These are phyloP conservation scores for Myxozyma neglecta DNA, from an alignment of 805 yeast genomes.

Conservation along the genomic window DNA sequence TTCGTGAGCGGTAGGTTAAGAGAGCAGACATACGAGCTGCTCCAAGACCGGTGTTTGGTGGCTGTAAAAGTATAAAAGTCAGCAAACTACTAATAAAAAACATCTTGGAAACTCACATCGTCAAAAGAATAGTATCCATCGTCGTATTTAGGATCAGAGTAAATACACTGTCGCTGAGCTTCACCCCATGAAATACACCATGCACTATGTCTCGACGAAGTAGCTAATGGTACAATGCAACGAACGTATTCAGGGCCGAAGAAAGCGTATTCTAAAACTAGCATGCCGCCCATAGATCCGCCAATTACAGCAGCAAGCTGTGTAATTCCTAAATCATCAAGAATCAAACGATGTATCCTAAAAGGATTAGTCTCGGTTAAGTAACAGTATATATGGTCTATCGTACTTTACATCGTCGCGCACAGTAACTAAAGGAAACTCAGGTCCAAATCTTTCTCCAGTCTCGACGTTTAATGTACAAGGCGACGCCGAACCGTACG, in stretches of 20 bases:
- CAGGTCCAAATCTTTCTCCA: constrained; percentile 82
- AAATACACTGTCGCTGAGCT: constrained; percentile 94
- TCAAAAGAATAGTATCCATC: constrained; percentile 81
- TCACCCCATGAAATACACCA: constrained; percentile 99
- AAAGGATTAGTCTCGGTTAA: neutral
- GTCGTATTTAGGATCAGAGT: constrained; percentile 86
- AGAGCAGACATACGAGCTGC: constrained; percentile 98
- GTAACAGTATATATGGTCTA: neutral
- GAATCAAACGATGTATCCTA: constrained; percentile 67
- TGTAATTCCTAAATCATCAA: constrained; percentile 78
- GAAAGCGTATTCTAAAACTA: constrained; percentile 83
- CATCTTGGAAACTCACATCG: constrained; percentile 40
- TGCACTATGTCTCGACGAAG: constrained; percentile 91
- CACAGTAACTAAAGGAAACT: constrained; percentile 90
- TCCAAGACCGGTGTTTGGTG: constrained; percentile 81
- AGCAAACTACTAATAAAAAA: neutral
- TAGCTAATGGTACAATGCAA: constrained; percentile 79
- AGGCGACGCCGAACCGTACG: constrained; percentile 95
- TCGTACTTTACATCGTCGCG: constrained; percentile 70
- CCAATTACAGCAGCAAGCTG: constrained; percentile 85
- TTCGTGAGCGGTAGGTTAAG: constrained; percentile 86
- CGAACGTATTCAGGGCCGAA: constrained; percentile 67
- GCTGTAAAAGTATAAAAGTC: constrained; percentile 37
- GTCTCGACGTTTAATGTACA: constrained; percentile 76
- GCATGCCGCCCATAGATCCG: constrained; percentile 99